Base-by-base conservation (phyloP, 441 rosid genomes). In the Populus hybrid region DNA sequence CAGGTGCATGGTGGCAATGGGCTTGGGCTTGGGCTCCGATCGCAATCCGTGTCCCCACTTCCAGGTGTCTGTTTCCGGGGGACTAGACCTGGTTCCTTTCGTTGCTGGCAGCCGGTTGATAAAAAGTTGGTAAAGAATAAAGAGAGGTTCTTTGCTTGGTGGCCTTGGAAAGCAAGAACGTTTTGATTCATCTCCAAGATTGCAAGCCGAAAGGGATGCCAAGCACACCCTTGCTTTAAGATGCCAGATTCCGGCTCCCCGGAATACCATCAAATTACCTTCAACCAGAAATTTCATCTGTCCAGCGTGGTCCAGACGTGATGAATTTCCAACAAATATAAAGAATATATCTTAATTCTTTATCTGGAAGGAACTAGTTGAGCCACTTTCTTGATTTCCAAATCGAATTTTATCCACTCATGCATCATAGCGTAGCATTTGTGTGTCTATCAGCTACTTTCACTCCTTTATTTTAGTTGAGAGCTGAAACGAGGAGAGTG, bases 131-230 rank as follows among this genome's bases (percentile, higher is more conserved):
- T 11, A n/a, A 32, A 18, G 40, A 18, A 14, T 9, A 38, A 70
- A 59, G 57, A 16, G 16, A 46, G 73, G 82, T 84, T 75, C 83
- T 57, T 84, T 79, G 77, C 81, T 74, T 71, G 76, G 71, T 76
- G 72, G 78, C 42, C 28, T 76, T 69, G 50, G 40, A 69, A 78
- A 72, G 76, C 21, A 50, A 16, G 18, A 14, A 14, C 57, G 57
- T 20, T 36, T 69, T 10, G 8, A 2, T 36, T 69, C 30, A n/a
- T 35, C 72, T 36, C 16, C 54, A n/a, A 69, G 18, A 69, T 46
- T 36, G 54, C 72, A 69, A 9, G 46, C 10, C 64, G 36, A 70
- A 63, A 16, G 78, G 46, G 78, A 30, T 36, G 73, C 28, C 77
- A 8, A 76, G 34, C 21, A 50, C 57, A 50, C 57, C 57, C 57